These are phyloP conservation scores for Pythium angustatum DNA, from an alignment of 352 stramenopile species.

Conservation along the genomic window DNA sequence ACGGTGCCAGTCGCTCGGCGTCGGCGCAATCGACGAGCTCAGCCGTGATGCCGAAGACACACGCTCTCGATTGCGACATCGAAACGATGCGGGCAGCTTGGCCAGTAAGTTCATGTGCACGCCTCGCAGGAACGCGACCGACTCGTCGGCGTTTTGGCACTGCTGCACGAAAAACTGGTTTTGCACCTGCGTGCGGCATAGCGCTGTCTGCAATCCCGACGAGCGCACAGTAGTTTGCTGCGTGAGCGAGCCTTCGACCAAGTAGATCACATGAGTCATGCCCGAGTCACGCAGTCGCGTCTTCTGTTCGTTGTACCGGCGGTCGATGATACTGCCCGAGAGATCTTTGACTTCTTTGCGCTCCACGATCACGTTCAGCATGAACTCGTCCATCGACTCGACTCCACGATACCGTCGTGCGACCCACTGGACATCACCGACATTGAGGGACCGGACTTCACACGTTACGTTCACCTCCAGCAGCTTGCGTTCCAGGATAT, in stretches of 20 bases:
- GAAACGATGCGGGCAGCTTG: conserved; percentile 42
- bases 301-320: conserved; percentile 82
- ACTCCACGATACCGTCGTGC: conserved; percentile 44
- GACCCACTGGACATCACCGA: conserved; percentile 83
- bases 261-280: conserved; percentile 79
- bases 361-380: conserved; percentile 85
- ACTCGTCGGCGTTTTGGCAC: conserved; percentile 76
- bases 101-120: conserved; percentile 65
- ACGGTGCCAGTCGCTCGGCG: conserved; percentile 29
- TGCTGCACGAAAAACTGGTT: conserved; percentile 85
- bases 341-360: conserved; percentile 81
- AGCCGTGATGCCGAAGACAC: background rate
- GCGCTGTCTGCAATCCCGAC: conserved; percentile 61
- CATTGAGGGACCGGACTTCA: conserved; percentile 73
- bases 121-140: conserved; percentile 65
- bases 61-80: conserved; percentile 40
- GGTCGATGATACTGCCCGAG: conserved; percentile 83
- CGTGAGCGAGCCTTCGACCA: conserved; percentile 78
- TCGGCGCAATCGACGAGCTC: background rate
- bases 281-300: conserved; percentile 59
- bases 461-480: conserved; percentile 75
- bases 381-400: conserved; percentile 42
- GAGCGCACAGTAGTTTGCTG: conserved; percentile 69
- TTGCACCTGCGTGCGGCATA: conserved; percentile 79
- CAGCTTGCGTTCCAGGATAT: conserved; percentile 80